phyloP scores from a whole-genome alignment of 1,139 yeast species.

The Magnusiomyces paraingens region DNA sequence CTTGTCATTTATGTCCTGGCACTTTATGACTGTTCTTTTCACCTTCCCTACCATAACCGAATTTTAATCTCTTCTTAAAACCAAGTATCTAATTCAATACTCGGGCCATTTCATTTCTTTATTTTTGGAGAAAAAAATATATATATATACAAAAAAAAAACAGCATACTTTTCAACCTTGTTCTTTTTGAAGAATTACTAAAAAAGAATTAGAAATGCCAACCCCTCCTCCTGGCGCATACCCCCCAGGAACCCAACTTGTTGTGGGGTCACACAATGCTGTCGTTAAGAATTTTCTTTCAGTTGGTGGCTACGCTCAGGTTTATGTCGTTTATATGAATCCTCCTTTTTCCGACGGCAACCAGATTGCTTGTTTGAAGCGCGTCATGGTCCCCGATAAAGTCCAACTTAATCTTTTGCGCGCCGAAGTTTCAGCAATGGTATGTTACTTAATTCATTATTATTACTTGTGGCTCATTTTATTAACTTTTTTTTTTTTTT shows the following conservation, averaged over 20 bases:
- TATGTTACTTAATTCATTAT: conserved; percentile 8
- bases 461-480: neutral
- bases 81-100: too few relatives aligned
- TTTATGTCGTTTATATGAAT: conserved; percentile 54
- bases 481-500: neutral
- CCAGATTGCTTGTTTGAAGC: conserved; percentile 52
- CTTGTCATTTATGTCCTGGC: too few relatives aligned
- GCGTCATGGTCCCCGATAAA: conserved; percentile 73
- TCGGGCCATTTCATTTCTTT: too few relatives aligned
- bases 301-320: conserved; percentile 77
- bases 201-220: neutral
- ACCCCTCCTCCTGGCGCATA: conserved; percentile 45
- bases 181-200: neutral
- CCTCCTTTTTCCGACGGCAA: conserved; percentile 36
- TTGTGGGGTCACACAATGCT: conserved; percentile 61
- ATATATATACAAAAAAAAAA: too few relatives aligned
- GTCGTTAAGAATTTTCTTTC: conserved; percentile 55
- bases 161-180: neutral
- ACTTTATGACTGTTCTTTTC: too few relatives aligned
- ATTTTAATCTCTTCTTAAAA: too few relatives aligned
- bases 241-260: conserved; percentile 55
- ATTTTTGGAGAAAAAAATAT: too few relatives aligned
- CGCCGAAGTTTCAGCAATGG: conserved; percentile 78
- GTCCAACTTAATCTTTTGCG: conserved; percentile 58
- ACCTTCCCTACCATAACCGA: too few relatives aligned